Evolutionary conservation across 257 asterid species (phyloP).

Genomic region (Anisodus acutangulus): DNA sequence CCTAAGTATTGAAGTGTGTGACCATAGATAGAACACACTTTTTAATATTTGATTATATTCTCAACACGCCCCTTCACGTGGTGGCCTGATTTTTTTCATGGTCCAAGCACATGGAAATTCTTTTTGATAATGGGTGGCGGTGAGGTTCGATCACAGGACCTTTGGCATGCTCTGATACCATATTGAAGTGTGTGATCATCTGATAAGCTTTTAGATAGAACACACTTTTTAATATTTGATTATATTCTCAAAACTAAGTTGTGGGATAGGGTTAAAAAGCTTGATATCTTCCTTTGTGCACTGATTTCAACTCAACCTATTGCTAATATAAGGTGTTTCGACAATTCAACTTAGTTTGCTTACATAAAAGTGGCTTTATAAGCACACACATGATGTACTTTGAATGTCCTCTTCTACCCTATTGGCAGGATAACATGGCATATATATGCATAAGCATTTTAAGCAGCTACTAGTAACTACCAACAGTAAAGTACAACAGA

Average conservation of each 20-base stretch:
- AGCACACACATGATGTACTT: neutral
- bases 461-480: neutral
- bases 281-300: constrained; percentile 66
- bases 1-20: constrained; percentile 32
- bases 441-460: neutral
- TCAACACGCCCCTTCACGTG: no score
- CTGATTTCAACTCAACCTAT: constrained; percentile 41
- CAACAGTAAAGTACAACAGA: neutral
- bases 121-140: no score
- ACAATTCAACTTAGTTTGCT: neutral
- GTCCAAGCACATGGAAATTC: no score
- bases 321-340: constrained; percentile 29
- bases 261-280: constrained; percentile 74
- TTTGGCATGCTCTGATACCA: no score
- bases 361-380: neutral
- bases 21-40: no score
- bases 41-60: no score
- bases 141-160: no score
- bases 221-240: no score
- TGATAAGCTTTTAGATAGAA: no score
- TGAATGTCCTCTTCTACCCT: neutral
- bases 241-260: neutral
- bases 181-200: no score
- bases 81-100: no score
- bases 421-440: neutral